Percentiles rank a stretch among this genome's conserved stretches.
phyloP scores from a whole-genome alignment of 352 stramenopile species.

The Phytopythium aichiense region DNA sequence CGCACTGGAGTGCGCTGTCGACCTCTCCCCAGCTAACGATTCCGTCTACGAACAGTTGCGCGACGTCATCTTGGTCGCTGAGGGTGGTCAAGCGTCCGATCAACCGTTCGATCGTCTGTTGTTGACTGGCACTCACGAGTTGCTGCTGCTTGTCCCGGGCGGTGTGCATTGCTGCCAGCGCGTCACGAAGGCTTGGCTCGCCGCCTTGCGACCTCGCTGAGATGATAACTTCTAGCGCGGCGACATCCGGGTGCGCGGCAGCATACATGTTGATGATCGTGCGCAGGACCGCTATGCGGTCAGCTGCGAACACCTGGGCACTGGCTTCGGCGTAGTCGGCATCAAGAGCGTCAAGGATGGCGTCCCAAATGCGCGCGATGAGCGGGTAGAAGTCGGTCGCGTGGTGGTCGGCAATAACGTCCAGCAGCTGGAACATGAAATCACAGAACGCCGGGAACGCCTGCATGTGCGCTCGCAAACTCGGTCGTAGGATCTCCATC shows the following conservation, averaged over 20 bases:
- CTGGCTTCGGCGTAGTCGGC: constrained; percentile 27
- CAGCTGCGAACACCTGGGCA: constrained; percentile 34
- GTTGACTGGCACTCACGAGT: constrained; percentile 34
- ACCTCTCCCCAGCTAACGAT: constrained; percentile 12
- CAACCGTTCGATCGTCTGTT: constrained; percentile 55
- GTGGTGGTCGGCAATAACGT: constrained; percentile 57
- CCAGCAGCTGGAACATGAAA: constrained; percentile 68
- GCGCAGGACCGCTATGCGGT: constrained; percentile 32
- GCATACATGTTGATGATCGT: constrained; percentile 52
- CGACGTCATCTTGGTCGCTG: neutral
- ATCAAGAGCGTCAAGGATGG: constrained; percentile 45
- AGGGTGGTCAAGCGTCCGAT: constrained; percentile 12
- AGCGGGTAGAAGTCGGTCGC: constrained; percentile 66
- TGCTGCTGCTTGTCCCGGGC: constrained; percentile 40
- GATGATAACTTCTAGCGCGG: constrained; percentile 40
- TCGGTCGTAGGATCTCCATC: constrained; percentile 51
- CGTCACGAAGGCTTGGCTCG: constrained; percentile 19
- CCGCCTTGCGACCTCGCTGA: constrained; percentile 20
- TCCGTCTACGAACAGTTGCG: neutral
- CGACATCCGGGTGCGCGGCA: constrained; percentile 32
- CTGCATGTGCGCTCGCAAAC: constrained; percentile 27
- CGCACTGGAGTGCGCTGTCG: constrained; percentile 27
- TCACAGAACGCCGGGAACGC: constrained; percentile 33
- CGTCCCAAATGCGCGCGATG: constrained; percentile 38
- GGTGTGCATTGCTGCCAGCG: constrained; percentile 25